Evolutionary conservation across 108 stramenopile species (phyloP), one percentile per base, ranked within the genome.

Genomic region (Skeletonema menzelii): DNA sequence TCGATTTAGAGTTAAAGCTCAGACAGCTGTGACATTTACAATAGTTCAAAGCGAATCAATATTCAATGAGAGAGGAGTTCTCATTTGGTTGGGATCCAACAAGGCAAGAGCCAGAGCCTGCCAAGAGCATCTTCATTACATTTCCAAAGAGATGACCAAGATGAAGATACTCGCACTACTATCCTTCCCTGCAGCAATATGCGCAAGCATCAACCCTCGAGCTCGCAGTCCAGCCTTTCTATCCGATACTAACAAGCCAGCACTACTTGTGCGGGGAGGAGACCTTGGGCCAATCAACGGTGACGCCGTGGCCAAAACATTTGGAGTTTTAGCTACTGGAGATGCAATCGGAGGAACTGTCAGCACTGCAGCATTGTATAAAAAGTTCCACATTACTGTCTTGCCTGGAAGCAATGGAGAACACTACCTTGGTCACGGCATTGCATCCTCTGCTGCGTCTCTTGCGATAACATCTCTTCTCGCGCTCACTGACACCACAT

Each of bases 391-490:
- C 13, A 20, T 71, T 13, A 8, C 24, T 28, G 28, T 71, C 1
- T 44, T 40, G 44, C 62, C 62, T 8, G 63, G 70, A n/a, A 49
- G 42, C 28, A 71, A 49, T 15, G 70, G 62, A 11, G 70, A 71
- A 14, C 70, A 71, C 57, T 71, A 71, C 30, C 13, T 71, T 1
- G 70, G 70, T 4, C 70, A 71, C 38, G 70, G 70, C 40, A n/a
- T 71, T n/a, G 70, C 56, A 12, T 64, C 63, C 35, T 71, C 70
- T 27, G 70, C 70, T 8, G 62, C 62, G 14, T 27, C 61, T 49
- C 40, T 71, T 15, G 63, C 70, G 24, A 62, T 65, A 4, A 71
- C 70, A 8, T 32, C 61, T 24, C 63, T 65, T 47, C 44, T 71
- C 10, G 44, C 70, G 5, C 27, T 71, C 22, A 46, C 46, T 47